These are phyloP conservation scores for Infundibulicybe gibba DNA, from an alignment of 768 basidiomycete species.

Conservation along the genomic window DNA sequence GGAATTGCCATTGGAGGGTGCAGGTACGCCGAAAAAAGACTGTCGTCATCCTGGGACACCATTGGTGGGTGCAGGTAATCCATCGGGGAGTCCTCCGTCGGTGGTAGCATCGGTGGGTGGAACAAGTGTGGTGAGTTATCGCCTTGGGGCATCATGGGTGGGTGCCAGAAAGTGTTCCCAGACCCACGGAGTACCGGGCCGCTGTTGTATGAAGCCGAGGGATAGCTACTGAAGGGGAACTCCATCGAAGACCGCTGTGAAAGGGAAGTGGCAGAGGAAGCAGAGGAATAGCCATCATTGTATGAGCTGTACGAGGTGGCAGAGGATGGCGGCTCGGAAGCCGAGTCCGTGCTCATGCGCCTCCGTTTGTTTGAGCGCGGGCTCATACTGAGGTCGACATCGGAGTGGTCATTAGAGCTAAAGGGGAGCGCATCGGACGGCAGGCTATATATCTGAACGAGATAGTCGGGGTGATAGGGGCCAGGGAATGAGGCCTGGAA, in stretches of 20 bases:
- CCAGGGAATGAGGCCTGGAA: conserved; percentile 56
- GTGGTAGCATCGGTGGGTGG: conserved; percentile 69
- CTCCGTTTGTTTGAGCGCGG: conserved; percentile 62
- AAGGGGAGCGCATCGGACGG: conserved; percentile 54
- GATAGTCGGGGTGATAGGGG: conserved; percentile 72
- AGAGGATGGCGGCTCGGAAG: conserved; percentile 52
- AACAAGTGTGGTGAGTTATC: conserved; percentile 53
- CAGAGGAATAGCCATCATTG: conserved; percentile 56
- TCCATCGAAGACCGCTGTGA: conserved; percentile 67
- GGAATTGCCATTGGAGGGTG: conserved; percentile 43
- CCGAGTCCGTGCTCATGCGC: conserved; percentile 63
- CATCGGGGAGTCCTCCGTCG: conserved; percentile 60
- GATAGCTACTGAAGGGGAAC: conserved; percentile 56
- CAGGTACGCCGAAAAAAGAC: conserved; percentile 45
- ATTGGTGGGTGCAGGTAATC: conserved; percentile 68
- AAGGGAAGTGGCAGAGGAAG: conserved; percentile 51
- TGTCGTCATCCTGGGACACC: conserved; percentile 63
- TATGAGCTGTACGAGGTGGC: conserved; percentile 64
- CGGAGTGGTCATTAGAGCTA: conserved; percentile 39
- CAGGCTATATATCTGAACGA: conserved; percentile 47
- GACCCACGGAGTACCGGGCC: conserved; percentile 54
- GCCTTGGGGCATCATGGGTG: conserved; percentile 61
- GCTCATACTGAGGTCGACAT: conserved; percentile 37
- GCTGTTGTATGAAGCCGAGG: conserved; percentile 30
- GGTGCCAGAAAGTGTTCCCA: conserved; percentile 74